Base-by-base conservation (phyloP, 768 basidiomycete genomes). In the Phylloporus rhodoxanthus region DNA sequence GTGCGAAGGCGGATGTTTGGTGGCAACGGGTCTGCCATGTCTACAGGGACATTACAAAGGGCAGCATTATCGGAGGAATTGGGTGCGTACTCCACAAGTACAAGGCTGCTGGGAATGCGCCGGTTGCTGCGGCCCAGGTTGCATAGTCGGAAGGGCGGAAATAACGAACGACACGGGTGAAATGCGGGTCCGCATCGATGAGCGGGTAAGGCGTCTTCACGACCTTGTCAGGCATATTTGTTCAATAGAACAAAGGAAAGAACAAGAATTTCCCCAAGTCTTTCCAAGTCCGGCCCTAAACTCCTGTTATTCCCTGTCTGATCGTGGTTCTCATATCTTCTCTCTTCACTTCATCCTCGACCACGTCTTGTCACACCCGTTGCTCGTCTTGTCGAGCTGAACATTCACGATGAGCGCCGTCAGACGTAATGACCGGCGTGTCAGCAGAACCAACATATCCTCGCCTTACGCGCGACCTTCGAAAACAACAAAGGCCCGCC, bases 111-210 rank as follows among this genome's bases (percentile, higher is more conserved):
- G 95, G 95, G 62, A 87, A 87, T 17, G 82, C 85, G 50, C 76
- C 87, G 2, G 94, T 91, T 48, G 78, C 79, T 37, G 75, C 84
- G 17, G 81, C 90, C 88, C 91, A 91, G 17, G 78, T 70, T 19
- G 79, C 88, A 73, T 91, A 93, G 75, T 99, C 95, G 2, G 85
- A 83, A 19, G 82, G 76, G 21, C 95, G 78, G 69, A 97, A 82
- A 72, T 96, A 96, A 50, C 88, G 75, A 19, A 99, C 71, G 43
- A 99, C 95, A 28, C 95, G 81, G 28, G 73, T 72, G 13, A 84
- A 83, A 74, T 96, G 88, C 9, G 95, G 95, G 75, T 98, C 95
- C 0, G 82, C 75, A 70, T 97, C 95, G 71, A 98, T 88, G 69
- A 95, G 84, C 42, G 93, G 93, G 72, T 82, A 95, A 21, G 84